Conservation (phyloP, 805 yeast genomes). For the Schwanniomyces vanrijiae region DNA sequence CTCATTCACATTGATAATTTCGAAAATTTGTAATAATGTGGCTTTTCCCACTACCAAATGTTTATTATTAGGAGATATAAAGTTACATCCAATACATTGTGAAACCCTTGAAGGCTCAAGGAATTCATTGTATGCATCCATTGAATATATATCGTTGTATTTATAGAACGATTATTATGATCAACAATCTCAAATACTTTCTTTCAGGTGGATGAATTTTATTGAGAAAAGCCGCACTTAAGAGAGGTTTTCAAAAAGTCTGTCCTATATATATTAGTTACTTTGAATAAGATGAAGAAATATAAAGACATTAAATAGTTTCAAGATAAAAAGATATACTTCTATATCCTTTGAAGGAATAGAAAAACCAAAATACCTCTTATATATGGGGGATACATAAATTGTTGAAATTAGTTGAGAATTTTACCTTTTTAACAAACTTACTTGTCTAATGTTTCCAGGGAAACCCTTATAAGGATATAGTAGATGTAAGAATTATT, state of each 20-base stretch:
- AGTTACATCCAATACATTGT: slow-evolving; percentile 55
- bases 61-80: slow-evolving; percentile 42
- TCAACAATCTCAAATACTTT: background rate
- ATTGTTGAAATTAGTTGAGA: background rate
- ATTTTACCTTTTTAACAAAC: background rate
- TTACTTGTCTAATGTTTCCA: background rate
- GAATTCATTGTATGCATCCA: slow-evolving; percentile 81
- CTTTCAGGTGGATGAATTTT: background rate
- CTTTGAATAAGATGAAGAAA: background rate
- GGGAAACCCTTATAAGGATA: background rate
- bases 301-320: background rate
- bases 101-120: slow-evolving; percentile 73
- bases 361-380: too few relatives aligned
- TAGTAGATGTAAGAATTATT: background rate
- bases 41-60: slow-evolving; percentile 73
- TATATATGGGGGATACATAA: too few relatives aligned
- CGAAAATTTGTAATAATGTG: slow-evolving; percentile 63
- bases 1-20: slow-evolving; percentile 28
- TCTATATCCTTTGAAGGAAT: too few relatives aligned
- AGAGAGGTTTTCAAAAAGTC: slow-evolving; percentile 7
- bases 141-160: slow-evolving; percentile 21
- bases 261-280: background rate
- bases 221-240: slow-evolving; percentile 7
- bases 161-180: slow-evolving; percentile 3
- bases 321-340: too few relatives aligned